Base-by-base conservation (phyloP, 2,329 filamentous ascomycete genomes). In the Knufia petricola region DNA sequence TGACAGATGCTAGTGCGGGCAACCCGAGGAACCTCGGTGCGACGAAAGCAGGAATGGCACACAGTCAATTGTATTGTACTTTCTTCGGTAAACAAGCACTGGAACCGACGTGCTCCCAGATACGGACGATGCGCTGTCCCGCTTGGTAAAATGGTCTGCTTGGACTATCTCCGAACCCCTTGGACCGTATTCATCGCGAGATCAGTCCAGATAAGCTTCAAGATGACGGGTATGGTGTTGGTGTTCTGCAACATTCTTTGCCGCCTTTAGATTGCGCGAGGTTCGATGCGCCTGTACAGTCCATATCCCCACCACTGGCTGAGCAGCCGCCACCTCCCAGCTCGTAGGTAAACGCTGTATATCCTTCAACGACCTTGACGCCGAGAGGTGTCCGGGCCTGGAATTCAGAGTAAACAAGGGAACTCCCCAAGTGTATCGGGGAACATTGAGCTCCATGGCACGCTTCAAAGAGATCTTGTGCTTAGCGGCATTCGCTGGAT, bases 171-270 rank as follows among this genome's bases (percentile, higher is more conserved):
- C 12, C 20, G n/a, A 12, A 19, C 26, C 13, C 39, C 39, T 41
- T 41, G 39, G 13, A 41, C 10, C 10, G 66, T 57, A 17, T 67
- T 69, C 0, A 70, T 63, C 1, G 64, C 61, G 3, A 68, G 45
- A 50, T 74, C 70, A 0, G 70, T 73, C 64, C 66, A 73, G 4
- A 74, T 62, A 0, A 71, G 58, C 50, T 71, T 68, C 7, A 70
- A 53, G 8, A 73, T 71, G 4, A 59, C 52, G 0, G 63, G 60
- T 1, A 64, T 61, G 0, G 53, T 57, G 0, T 47, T 49, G 0
- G 64, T 46, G 2, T 56, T 59, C 1, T 44, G 34, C 1, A 64
- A 66, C 1, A 70, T 57, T 1, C 62, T 49, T 48, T 68, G 67
- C 70, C 70, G 74, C 21, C 61, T 3, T 50, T 52, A 46, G 61